Evolutionary conservation across 495 filamentous ascomycete genomes (phyloP).

Genomic region (Aspergillus egyptiacus): DNA sequence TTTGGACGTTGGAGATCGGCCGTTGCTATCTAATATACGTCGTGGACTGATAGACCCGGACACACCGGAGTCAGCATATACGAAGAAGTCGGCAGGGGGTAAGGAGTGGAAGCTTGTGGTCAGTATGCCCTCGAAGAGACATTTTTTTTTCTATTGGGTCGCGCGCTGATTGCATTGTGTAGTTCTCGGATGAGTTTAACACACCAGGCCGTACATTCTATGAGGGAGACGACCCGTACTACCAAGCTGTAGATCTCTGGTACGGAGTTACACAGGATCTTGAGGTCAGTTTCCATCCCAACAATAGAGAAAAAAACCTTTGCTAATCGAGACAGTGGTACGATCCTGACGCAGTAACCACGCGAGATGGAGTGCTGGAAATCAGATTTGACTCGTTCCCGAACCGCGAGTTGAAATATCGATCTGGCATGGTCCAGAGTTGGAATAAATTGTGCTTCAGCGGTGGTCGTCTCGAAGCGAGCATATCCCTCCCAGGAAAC

Average conservation of each 20-base stretch:
- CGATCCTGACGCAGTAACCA: constrained; percentile 69
- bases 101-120: constrained; percentile 61
- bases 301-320: neutral
- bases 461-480: constrained; percentile 70
- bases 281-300: constrained; percentile 42
- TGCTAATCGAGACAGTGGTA: constrained; percentile 54
- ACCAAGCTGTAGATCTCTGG: constrained; percentile 68
- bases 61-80: constrained; percentile 55
- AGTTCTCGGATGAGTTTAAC: constrained; percentile 81
- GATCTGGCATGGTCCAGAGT: constrained; percentile 76
- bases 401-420: constrained; percentile 63
- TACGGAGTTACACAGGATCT: constrained; percentile 74
- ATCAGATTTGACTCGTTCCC: constrained; percentile 61
- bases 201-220: constrained; percentile 66
- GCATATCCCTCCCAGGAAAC: constrained; percentile 64
- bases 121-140: too few relatives aligned
- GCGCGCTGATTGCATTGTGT: too few relatives aligned
- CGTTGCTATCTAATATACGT: constrained; percentile 56
- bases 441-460: constrained; percentile 80
- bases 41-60: constrained; percentile 63
- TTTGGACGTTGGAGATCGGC: constrained; percentile 50
- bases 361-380: constrained; percentile 59
- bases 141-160: too few relatives aligned
- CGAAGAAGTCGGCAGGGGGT: constrained; percentile 53
- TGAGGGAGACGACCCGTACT: constrained; percentile 67